Base-by-base conservation (phyloP, 768 basidiomycete genomes). In the Heimioporus sp. region DNA sequence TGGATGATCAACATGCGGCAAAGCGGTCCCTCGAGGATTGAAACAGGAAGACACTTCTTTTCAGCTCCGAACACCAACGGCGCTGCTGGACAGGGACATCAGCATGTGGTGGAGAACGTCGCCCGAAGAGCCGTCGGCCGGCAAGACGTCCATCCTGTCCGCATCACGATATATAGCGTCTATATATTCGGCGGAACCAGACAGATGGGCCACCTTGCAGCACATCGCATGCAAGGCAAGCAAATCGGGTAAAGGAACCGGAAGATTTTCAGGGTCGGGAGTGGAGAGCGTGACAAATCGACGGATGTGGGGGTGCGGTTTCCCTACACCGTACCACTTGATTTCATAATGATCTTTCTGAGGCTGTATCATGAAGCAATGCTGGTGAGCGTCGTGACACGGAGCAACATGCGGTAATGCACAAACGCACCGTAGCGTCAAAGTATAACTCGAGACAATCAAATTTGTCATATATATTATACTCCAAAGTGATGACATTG, bases 151-250 rank as follows among this genome's bases (percentile, higher is more conserved):
- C 3, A 4, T 20, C 10, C 49, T 10, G 7, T 57, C 47, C 40
- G 43, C 56, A 40, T 57, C 53, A 2, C 34, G 30, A 39, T 37
- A 43, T 19, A 55, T 15, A 13, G 39, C 13, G 13, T 63, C 62
- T 3, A 61, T 61, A 36, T 61, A 49, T n/a, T 64, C 48, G 17
- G 43, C 44, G 1, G 64, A 28, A 36, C 60, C 64, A 10, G 65
- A 64, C 5, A 66, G 35, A 41, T 65, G 56, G n/a, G 62, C 60
- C 32, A 66, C 64, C 48, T 65, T 58, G 35, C 48, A 55, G 48
- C 62, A 65, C 37, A 55, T 53, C 8, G 64, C 58, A 42, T 66
- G 64, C 19, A 65, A n/a, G 16, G 47, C 54, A 21, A 66, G 53
- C 20, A 56, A 45, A 19, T 54, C 38, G 0, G 39, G 38, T 2